Base-by-base conservation (phyloP, 495 filamentous ascomycete species). In the Acidomyces sp. region DNA sequence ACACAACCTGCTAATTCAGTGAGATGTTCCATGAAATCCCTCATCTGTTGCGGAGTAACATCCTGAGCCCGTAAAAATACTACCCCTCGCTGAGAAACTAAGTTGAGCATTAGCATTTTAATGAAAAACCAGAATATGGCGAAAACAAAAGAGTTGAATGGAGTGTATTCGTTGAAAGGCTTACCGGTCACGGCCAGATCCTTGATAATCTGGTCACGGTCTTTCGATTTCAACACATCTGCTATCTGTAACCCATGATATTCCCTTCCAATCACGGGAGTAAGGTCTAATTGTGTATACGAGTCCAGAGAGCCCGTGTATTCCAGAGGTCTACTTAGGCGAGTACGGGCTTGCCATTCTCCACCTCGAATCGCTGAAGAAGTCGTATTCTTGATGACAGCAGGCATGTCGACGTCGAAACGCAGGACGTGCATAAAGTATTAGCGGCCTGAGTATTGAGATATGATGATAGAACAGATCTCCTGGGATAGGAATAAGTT, bases 51-150 rank as follows among this genome's bases (percentile, higher is more conserved):
- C 46, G 80, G 67, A 48, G 67, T 67, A 6, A 82, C 56, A 55
- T 84, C 71, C 48, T 87, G 82, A 25, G 72, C 68, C 20, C 81
- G 78, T 63, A 90, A 84, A 65, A 85, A 85, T 28, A 87, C 82
- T 0, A 90, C 83, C 2, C 81, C 80, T 0, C 82, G 74, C 48
- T 78, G 75, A 12, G 81, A 87, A 49, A 90, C 82, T 86, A 28
- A 30, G 9, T 18, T 29, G 11, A 43, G 28, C 24, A 22, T 11
- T 17, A 21, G 6, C 21, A n/a, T 9, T 18, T 13, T 6, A n/a
- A 38, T 25, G 6, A 11, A 46, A n/a, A n/a, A n/a, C n/a, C n/a
- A n/a, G n/a, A n/a, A n/a, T n/a, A n/a, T n/a, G n/a, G n/a, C n/a
- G n/a, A n/a, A n/a, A n/a, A n/a, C n/a, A n/a, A n/a, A n/a, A n/a